Evolutionary conservation across 768 basidiomycete species (phyloP).

Genomic region (Royoungia palumana): DNA sequence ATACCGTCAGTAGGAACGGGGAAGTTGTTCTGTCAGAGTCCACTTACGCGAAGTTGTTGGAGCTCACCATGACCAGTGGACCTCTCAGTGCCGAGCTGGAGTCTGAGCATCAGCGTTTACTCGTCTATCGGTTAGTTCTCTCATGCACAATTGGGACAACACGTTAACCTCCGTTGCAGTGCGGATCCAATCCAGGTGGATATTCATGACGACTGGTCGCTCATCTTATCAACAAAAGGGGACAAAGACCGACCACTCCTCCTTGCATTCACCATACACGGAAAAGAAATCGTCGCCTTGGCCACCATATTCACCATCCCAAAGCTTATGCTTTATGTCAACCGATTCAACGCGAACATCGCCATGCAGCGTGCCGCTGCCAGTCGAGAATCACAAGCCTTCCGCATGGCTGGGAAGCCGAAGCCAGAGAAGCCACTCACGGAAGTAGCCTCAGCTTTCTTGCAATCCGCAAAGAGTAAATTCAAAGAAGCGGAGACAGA

Average conservation of each 20-base stretch:
- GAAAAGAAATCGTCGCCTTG: conserved; percentile 62
- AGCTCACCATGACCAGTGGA: conserved; percentile 73
- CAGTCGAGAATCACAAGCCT: conserved; percentile 72
- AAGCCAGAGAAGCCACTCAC: conserved; percentile 79
- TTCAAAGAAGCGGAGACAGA: conserved; percentile 65
- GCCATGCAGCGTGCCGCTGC: conserved; percentile 74
- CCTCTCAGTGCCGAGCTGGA: conserved; percentile 62
- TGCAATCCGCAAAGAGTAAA: conserved; percentile 66
- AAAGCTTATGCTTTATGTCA: conserved; percentile 66
- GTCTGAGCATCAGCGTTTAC: conserved; percentile 70
- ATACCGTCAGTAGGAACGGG: conserved; percentile 61
- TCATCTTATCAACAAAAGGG: conserved; percentile 37
- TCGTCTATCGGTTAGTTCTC: conserved; percentile 67
- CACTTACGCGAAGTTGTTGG: conserved; percentile 53
- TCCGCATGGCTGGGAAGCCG: conserved; percentile 66
- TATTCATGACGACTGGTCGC: conserved; percentile 82
- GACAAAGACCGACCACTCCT: conserved; percentile 51
- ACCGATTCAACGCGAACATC: conserved; percentile 72
- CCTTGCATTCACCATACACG: conserved; percentile 72
- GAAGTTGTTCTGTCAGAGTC: conserved; percentile 33
- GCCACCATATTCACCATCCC: conserved; percentile 76
- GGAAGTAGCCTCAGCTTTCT: conserved; percentile 82
- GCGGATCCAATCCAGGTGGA: conserved; percentile 75
- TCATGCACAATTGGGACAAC: background rate
- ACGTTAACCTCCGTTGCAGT: conserved; percentile 34